A percentile compares a stretch with the other conserved stretches of the same genome.
phyloP scores from a whole-genome alignment of 306 rosid genomes.

The Quercus agrifolia region DNA sequence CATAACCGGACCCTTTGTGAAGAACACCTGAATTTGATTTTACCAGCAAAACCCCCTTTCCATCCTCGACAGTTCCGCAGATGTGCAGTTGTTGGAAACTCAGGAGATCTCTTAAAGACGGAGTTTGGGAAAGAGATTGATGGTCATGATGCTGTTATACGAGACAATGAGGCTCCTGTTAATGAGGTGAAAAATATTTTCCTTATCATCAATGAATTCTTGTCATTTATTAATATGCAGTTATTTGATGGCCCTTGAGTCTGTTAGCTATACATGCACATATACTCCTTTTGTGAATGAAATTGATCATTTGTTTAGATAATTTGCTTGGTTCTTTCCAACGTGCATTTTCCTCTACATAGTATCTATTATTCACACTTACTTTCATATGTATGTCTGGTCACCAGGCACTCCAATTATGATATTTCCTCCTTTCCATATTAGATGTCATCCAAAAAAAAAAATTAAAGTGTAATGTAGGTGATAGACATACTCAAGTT shows the following conservation, averaged over 20 bases:
- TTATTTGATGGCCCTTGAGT: background rate
- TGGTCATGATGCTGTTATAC: slow-evolving; percentile 83
- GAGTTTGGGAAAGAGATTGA: slow-evolving; percentile 87
- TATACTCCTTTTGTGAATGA: background rate
- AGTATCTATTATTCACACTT: background rate
- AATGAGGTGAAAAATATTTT: slow-evolving; percentile 52
- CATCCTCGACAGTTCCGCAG: slow-evolving; percentile 77
- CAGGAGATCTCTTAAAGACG: slow-evolving; percentile 92
- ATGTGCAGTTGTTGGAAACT: slow-evolving; percentile 98
- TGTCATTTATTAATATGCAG: background rate
- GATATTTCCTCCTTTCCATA: background rate
- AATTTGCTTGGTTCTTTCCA: background rate
- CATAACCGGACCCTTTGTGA: slow-evolving; percentile 77
- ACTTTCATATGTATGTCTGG: slow-evolving; percentile 14
- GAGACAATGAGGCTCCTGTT: slow-evolving; percentile 99
- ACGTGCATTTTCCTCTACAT: background rate
- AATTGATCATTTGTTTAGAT: background rate
- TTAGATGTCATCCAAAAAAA: slow-evolving; percentile 4
- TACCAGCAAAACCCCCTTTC: slow-evolving; percentile 88
- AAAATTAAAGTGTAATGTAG: background rate
- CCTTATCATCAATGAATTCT: background rate
- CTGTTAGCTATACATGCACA: background rate
- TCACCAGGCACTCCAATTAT: slow-evolving; percentile 11
- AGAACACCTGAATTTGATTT: slow-evolving; percentile 77
- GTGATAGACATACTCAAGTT: slow-evolving; percentile 2